phyloP scores from a whole-genome alignment of 2,329 filamentous ascomycete genomes.

The Pyrenophora teres region DNA sequence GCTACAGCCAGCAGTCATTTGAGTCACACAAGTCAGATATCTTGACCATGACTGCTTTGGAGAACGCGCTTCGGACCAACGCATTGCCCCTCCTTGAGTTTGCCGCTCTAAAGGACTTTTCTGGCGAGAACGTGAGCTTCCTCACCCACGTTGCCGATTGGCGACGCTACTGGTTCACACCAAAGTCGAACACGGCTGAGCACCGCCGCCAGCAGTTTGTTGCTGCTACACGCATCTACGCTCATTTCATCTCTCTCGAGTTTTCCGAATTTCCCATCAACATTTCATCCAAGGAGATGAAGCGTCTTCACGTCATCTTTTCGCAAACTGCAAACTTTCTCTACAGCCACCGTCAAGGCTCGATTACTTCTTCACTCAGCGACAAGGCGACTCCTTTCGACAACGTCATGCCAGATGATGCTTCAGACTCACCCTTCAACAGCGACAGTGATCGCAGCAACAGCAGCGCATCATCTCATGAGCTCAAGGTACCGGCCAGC shows the following conservation, averaged over 20 bases:
- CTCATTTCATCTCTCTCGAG: slow-evolving; percentile 41
- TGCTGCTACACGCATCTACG: slow-evolving; percentile 39
- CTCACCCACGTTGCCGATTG: slow-evolving; percentile 41
- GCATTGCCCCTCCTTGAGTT: slow-evolving; percentile 39
- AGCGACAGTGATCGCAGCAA: slow-evolving; percentile 2
- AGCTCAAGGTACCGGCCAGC: slow-evolving; percentile 9
- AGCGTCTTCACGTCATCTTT: slow-evolving; percentile 35
- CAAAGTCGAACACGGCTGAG: slow-evolving; percentile 24
- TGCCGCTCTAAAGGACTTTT: slow-evolving; percentile 42
- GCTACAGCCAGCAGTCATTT: slow-evolving; percentile 22
- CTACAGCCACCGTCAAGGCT: slow-evolving; percentile 24
- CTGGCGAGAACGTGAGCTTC: slow-evolving; percentile 43
- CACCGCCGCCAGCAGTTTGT: slow-evolving; percentile 37
- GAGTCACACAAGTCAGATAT: slow-evolving; percentile 40
- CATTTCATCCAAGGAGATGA: slow-evolving; percentile 38
- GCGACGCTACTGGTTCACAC: slow-evolving; percentile 37
- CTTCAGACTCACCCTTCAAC: slow-evolving; percentile 20
- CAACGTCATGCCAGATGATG: slow-evolving; percentile 14
- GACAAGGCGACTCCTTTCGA: slow-evolving; percentile 40
- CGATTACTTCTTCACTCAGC: slow-evolving; percentile 20
- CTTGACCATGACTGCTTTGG: slow-evolving; percentile 42
- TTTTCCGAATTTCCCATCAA: slow-evolving; percentile 46
- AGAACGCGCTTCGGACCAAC: slow-evolving; percentile 39
- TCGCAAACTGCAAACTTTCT: slow-evolving; percentile 27
- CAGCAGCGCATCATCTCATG: slow-evolving; percentile 23